Evolutionary conservation across 352 stramenopile genomes (phyloP).

Genomic region (Phytophthora aleatoria): DNA sequence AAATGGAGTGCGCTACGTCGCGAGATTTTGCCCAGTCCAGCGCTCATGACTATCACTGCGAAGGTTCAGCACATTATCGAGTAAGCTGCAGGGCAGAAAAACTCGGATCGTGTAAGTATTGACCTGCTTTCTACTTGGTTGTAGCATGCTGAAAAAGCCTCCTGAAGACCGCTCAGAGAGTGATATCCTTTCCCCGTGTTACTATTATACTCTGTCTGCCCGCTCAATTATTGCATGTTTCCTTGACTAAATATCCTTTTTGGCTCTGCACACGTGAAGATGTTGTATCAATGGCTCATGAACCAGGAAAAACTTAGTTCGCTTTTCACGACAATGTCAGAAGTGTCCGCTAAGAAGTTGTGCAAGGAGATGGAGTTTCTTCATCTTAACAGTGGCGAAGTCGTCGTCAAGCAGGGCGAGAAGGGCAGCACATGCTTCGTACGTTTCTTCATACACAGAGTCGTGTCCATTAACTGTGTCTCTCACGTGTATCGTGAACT

Average conservation of each 20-base stretch:
- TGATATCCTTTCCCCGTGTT: conserved; percentile 49
- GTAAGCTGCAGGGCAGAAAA: conserved; percentile 31
- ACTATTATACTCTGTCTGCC: neutral
- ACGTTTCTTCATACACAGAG: conserved; percentile 7
- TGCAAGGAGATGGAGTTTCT: conserved; percentile 89
- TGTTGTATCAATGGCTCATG: conserved; percentile 87
- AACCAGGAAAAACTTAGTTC: conserved; percentile 88
- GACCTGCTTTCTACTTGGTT: neutral
- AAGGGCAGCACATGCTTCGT: conserved; percentile 89
- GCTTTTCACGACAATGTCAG: conserved; percentile 86
- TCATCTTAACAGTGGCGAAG: conserved; percentile 64
- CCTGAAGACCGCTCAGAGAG: conserved; percentile 70
- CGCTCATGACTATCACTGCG: conserved; percentile 63
- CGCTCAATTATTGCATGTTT: neutral
- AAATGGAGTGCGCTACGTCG: conserved; percentile 39
- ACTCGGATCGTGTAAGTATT: neutral
- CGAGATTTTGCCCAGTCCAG: conserved; percentile 50
- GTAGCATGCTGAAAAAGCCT: conserved; percentile 63
- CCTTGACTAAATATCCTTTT: conserved; percentile 17
- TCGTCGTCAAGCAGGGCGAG: conserved; percentile 84
- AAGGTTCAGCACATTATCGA: conserved; percentile 74
- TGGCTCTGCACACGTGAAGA: conserved; percentile 48
- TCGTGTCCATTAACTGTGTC: neutral
- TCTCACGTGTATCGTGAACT: neutral
- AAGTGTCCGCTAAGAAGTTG: conserved; percentile 83